Percentiles rank a stretch among this genome's conserved stretches.
Conservation (phyloP, 441 rosid species). For the Metrosideros polymorpha region DNA sequence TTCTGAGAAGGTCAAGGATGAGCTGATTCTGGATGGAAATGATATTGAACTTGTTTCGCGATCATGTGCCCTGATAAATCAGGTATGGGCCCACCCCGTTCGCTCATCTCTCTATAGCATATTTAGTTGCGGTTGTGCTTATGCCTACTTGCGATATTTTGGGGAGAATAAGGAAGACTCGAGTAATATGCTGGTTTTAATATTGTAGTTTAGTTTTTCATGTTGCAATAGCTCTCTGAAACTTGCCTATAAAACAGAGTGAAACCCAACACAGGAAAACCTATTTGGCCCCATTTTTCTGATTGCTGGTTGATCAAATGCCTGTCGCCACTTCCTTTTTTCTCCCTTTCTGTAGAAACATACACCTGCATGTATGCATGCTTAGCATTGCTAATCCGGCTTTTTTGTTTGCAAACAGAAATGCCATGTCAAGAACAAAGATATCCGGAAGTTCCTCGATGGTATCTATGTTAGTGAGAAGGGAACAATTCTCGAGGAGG, state of each 20-base stretch:
- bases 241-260: not conserved
- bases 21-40: conserved; percentile 1
- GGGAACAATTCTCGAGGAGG: not conserved
- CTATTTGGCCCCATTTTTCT: not conserved
- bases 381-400: not conserved
- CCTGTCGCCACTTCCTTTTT: not conserved
- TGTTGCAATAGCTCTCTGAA: not conserved
- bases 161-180: not conserved
- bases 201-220: not conserved
- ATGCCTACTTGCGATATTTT: not conserved
- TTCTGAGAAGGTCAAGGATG: conserved; percentile 5
- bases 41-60: conserved; percentile 3
- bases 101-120: not conserved
- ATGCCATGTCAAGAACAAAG: conserved; percentile 11
- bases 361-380: not conserved
- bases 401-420: not conserved
- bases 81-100: not conserved
- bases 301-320: not conserved
- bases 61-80: conserved; percentile 4
- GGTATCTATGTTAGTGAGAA: conserved; percentile 14
- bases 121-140: not conserved
- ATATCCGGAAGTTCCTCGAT: conserved; percentile 11
- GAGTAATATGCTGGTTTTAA: not conserved
- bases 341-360: not conserved
- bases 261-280: not conserved